Base-by-base conservation (phyloP, 345 rosid species). In the Trapa bicornis region DNA sequence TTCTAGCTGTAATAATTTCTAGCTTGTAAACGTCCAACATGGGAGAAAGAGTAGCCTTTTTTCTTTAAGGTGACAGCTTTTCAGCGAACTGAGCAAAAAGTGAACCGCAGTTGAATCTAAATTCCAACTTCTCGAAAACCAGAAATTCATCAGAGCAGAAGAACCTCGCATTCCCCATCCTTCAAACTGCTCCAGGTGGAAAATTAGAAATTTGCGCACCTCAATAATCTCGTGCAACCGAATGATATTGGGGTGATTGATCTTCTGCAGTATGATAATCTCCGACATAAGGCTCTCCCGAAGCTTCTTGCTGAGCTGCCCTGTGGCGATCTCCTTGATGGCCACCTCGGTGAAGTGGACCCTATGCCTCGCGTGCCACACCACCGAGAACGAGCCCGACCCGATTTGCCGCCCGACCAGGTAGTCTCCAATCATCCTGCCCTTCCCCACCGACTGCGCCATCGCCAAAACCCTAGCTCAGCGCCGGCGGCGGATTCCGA, bases 361-460 rank as follows among this genome's bases (percentile, higher is more conserved):
- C 35, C 89, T 81, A 78, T 95, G 99, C 76, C 89, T 80, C 41
- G 91, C 99, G 41, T 86, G 96, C 87, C 92, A 95, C 14, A 95
- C 97, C 29, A 83, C 86, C 1, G 99, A 95, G 85, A 91, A 95
- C 37, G 99, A 95, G 76, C 99, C 97, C 66, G 93, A 95, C 68
- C 99, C 99, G 78, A 94, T 89, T 81, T 89, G 84, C 45, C 80
- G 74, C 37, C 99, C 92, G 33, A 89, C 86, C 72, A 78, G 66
- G 74, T 94, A 94, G 76, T 94, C 93, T 5, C 99, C 99, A 16
- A 94, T 85, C 32, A 94, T 78, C 70, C 96, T 82, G 38, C 86
- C 85, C 68, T 83, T 77, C 71, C 81, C 89, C 64, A 80, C 43
- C 72, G 81, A 67, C 67, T 83, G 95, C 65, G 99, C 86, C 99